Evolutionary conservation across 495 filamentous ascomycete genomes (phyloP), one percentile per base, ranked within the genome.

Genomic region (Podospora didyma): DNA sequence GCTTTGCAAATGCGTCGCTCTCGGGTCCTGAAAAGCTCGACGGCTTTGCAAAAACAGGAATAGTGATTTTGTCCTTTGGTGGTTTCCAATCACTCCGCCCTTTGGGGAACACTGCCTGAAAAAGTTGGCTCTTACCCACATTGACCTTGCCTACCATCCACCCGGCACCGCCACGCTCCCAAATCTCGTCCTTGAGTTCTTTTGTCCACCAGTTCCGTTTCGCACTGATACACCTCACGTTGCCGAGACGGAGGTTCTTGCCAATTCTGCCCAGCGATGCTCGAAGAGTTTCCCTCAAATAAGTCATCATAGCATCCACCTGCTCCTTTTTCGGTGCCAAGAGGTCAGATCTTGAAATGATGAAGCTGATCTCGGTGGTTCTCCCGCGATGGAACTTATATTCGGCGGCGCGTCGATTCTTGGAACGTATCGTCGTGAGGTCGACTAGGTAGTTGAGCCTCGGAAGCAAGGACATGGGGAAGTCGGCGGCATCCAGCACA

Each of bases 71-170:
- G 45, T 71, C 64, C 51, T 64, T 62, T 26, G 67, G 52, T 2
- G 65, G 61, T 14, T 59, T 57, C 58, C 12, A 77, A 28, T 74
- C 73, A 62, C 76, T 81, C 45, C 83, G 79, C 22, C 89, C 89
- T 67, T 96, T 95, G 16, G 92, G 92, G 62, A 90, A 95, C 17
- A 95, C 85, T 9, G 77, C 78, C 63, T 92, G 84, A 52, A 97
- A 90, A 22, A 99, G 85, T 58, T 85, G 86, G 65, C 92, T 96
- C 71, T 99, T 99, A 14, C 94, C 94, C 23, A 97, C 94, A 65
- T 99, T 99, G 50, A 87, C 90, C 62, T 92, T 96, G n/a, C 95
- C 94, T 22, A 97, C 89, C 77, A 99, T 85, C 94, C 94, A 99
- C n/a, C 89, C 81, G 5, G 87, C 95, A 2, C 93, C 92, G 9